phyloP scores from a whole-genome alignment of 257 asterid genomes.

The Solanum phureja region DNA sequence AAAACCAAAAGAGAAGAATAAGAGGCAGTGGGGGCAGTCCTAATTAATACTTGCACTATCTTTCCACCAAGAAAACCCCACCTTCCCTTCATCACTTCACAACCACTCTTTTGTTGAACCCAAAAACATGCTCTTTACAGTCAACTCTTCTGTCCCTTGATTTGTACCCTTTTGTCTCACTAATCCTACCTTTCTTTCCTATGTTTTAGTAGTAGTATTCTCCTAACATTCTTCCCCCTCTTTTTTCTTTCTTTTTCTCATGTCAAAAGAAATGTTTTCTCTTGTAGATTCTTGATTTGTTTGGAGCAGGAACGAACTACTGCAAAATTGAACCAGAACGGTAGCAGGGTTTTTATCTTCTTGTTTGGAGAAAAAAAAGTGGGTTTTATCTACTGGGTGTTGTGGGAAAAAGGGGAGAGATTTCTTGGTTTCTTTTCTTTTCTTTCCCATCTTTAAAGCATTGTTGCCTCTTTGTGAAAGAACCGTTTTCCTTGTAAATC shows the following conservation, averaged over 20 bases:
- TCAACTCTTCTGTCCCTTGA: not conserved
- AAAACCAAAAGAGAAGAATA: not conserved
- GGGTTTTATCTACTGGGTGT: not conserved
- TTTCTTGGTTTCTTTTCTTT: not conserved
- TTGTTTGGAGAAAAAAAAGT: not conserved
- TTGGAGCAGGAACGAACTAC: not conserved
- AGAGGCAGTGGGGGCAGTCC: not conserved
- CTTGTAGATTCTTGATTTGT: not conserved
- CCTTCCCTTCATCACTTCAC: not conserved
- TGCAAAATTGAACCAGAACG: not conserved
- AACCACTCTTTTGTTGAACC: not conserved
- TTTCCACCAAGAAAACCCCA: not conserved
- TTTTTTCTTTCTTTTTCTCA: not conserved
- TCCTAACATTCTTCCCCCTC: not conserved
- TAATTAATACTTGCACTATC: not conserved
- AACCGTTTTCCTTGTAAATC: not conserved
- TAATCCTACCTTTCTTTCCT: not conserved
- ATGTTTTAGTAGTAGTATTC: not conserved
- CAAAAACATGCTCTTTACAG: not conserved
- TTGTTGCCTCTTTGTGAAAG: not conserved
- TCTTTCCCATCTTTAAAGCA: not conserved
- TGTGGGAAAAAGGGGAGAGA: not conserved
- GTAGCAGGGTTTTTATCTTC: not conserved
- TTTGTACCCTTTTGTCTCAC: not conserved
- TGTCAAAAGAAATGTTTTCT: not conserved